A percentile compares a stretch with the other conserved stretches of the same genome.
Evolutionary conservation across 768 basidiomycete genomes (phyloP).

Genomic region (Lentinus tigrinus): DNA sequence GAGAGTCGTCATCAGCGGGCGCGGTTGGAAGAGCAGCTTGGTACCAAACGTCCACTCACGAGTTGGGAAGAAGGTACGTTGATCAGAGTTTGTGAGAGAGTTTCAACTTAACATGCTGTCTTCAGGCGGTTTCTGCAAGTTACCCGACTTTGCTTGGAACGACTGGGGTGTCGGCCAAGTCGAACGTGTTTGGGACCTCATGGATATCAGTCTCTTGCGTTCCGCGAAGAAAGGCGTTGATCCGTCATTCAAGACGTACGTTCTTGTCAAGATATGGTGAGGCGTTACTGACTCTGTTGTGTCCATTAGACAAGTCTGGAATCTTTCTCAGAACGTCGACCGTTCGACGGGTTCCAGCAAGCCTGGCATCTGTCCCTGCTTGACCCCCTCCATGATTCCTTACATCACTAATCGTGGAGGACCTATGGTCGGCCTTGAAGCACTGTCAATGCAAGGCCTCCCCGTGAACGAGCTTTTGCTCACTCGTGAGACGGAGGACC

Average conservation of each 20-base stretch:
- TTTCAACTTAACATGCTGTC: not conserved
- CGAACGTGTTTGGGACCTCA: slow-evolving; percentile 91
- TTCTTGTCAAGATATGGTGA: not conserved
- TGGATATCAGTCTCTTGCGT: slow-evolving; percentile 88
- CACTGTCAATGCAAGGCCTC: slow-evolving; percentile 90
- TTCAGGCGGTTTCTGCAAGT: slow-evolving; percentile 75
- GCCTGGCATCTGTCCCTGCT: slow-evolving; percentile 85
- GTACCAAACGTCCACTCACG: slow-evolving; percentile 82
- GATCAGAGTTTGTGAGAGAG: not conserved
- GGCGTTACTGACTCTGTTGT: not conserved
- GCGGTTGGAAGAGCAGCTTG: slow-evolving; percentile 79
- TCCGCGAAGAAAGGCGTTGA: slow-evolving; percentile 80
- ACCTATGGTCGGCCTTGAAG: slow-evolving; percentile 92
- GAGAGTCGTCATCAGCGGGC: slow-evolving; percentile 90
- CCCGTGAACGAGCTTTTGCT: slow-evolving; percentile 89
- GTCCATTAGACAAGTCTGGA: slow-evolving; percentile 78
- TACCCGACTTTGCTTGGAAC: slow-evolving; percentile 89
- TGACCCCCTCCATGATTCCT: slow-evolving; percentile 96
- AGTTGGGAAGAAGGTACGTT: slow-evolving; percentile 87
- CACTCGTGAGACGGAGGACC: slow-evolving; percentile 91
- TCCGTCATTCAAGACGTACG: slow-evolving; percentile 86
- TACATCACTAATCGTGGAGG: slow-evolving; percentile 95
- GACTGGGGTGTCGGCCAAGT: slow-evolving; percentile 94
- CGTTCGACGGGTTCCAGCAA: slow-evolving; percentile 80
- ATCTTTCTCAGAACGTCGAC: slow-evolving; percentile 95